phyloP scores from a whole-genome alignment of 768 basidiomycete genomes.

The Auriculariales sp. region DNA sequence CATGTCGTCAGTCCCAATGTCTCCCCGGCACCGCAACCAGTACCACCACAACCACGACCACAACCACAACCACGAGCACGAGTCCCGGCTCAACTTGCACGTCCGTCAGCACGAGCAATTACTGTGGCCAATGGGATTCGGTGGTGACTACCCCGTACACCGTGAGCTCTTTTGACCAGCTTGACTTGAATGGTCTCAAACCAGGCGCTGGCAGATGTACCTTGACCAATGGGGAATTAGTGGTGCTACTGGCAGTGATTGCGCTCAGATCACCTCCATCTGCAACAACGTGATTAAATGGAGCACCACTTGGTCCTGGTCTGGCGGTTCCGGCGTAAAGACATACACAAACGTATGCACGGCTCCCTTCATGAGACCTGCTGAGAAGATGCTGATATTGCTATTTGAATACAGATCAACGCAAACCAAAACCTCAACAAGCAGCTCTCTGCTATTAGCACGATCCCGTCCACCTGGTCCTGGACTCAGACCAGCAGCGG shows the following conservation, averaged over 20 bases:
- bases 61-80: background rate
- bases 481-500: conserved; percentile 35
- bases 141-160: conserved; percentile 31
- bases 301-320: conserved; percentile 41
- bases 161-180: no score
- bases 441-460: conserved; percentile 36
- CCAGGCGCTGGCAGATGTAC: no score
- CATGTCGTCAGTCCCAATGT: background rate
- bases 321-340: conserved; percentile 38
- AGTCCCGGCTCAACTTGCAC: background rate
- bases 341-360: conserved; percentile 49
- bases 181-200: no score
- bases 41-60: background rate
- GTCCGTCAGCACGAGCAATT: background rate
- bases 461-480: conserved; percentile 45
- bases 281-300: conserved; percentile 30
- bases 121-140: conserved; percentile 38
- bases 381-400: no score
- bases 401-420: no score
- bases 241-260: conserved; percentile 26
- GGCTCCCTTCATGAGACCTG: no score
- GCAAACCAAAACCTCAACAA: conserved; percentile 27
- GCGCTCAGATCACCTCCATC: conserved; percentile 30
- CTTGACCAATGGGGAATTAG: conserved; percentile 29
- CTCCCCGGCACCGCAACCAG: background rate